phyloP scores from a whole-genome alignment of 1,284 basidiomycete genomes.

The Marasmius tenuissimus region DNA sequence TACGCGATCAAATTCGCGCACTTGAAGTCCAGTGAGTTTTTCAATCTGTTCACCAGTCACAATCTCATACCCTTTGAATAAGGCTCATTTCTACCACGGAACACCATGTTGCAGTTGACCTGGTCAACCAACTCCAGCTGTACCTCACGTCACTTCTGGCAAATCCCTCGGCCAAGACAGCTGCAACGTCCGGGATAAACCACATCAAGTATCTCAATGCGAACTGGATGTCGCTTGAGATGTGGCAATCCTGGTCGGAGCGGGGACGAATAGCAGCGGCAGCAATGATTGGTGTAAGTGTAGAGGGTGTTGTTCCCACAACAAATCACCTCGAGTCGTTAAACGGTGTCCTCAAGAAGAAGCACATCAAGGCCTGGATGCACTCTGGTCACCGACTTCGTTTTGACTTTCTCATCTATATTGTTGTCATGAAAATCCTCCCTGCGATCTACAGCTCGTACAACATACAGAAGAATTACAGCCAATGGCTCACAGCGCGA shows the following conservation, averaged over 20 bases:
- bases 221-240: slow-evolving; percentile 11
- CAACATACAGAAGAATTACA: no score
- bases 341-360: slow-evolving; percentile 34
- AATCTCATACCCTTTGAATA: neutral
- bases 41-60: neutral
- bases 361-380: slow-evolving; percentile 26
- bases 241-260: slow-evolving; percentile 17
- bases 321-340: slow-evolving; percentile 42
- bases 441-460: slow-evolving; percentile 19
- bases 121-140: neutral
- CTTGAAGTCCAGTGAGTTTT: neutral
- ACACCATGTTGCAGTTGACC: neutral
- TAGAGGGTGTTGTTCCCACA: slow-evolving; percentile 31
- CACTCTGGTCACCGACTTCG: slow-evolving; percentile 25
- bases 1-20: neutral
- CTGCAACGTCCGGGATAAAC: neutral
- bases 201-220: slow-evolving; percentile 11
- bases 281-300: slow-evolving; percentile 5
- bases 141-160: neutral
- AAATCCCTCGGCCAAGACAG: neutral
- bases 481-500: no score
- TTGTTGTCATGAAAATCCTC: slow-evolving; percentile 25
- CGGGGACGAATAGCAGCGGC: slow-evolving; percentile 9
- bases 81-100: slow-evolving; percentile 22
- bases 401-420: slow-evolving; percentile 27